A percentile compares a stretch with the other conserved stretches of the same genome.
These are phyloP conservation scores for Fusarium cyanostomum DNA, from an alignment of 2,329 filamentous ascomycete genomes.

Conservation along the genomic window DNA sequence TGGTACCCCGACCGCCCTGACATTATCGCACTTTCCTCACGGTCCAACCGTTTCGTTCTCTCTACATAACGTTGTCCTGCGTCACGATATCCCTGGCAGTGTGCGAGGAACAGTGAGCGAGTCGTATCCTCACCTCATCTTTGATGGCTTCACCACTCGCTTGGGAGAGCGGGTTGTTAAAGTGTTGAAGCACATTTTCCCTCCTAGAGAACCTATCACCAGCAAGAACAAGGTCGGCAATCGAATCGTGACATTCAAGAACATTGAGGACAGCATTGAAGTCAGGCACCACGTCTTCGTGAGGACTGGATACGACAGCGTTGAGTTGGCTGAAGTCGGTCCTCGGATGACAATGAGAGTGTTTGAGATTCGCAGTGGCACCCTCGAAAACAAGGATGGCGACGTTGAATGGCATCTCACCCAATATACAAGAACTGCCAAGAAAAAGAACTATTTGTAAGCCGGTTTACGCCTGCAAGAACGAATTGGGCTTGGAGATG, in stretches of 20 bases:
- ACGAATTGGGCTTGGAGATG: not conserved
- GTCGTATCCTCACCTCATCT: conserved; percentile 92
- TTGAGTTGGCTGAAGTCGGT: conserved; percentile 89
- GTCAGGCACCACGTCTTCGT: conserved; percentile 88
- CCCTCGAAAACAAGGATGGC: conserved; percentile 92
- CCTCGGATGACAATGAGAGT: conserved; percentile 97
- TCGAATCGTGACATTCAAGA: conserved; percentile 92
- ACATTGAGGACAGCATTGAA: conserved; percentile 93
- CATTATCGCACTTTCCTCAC: conserved; percentile 86
- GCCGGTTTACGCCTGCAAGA: not conserved
- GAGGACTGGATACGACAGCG: conserved; percentile 86
- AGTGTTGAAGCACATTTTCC: conserved; percentile 93
- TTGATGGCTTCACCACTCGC: conserved; percentile 88
- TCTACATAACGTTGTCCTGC: conserved; percentile 89
- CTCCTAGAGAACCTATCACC: conserved; percentile 81
- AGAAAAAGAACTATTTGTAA: conserved; percentile 96
- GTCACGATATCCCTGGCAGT: conserved; percentile 91
- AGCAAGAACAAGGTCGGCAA: conserved; percentile 81
- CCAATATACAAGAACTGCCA: conserved; percentile 91
- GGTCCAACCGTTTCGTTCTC: conserved; percentile 84
- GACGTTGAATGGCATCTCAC: conserved; percentile 97
- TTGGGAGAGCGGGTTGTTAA: conserved; percentile 86
- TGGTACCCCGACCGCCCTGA: conserved; percentile 89
- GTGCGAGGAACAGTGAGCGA: conserved; percentile 90
- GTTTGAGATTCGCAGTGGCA: conserved; percentile 92